Base-by-base conservation (phyloP, 768 basidiomycete species). In the Candolleomyces eurysporus region DNA sequence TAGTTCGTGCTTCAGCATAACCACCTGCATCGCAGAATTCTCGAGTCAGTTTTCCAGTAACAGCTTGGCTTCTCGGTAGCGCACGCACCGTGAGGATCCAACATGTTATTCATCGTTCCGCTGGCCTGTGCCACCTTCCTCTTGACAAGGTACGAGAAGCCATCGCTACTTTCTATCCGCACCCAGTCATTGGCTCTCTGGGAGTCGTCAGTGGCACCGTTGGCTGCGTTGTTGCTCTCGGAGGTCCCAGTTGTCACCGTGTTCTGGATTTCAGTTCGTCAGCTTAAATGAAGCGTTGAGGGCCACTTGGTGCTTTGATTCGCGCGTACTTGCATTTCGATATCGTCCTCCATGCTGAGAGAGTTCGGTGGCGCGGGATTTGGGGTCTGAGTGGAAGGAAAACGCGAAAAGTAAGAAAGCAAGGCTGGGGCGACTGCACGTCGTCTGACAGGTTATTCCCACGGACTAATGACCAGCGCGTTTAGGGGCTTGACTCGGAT, bases 41-140 rank as follows among this genome's bases (percentile, higher is more conserved):
- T 54, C 46, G 11, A 8, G 32, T 42, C 22, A 30, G 17, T 14
- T 32, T 14, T 16, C 10, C 31, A 11, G 16, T 2, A 32, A 49
- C 55, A 52, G 10, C 39, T n/a, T 31, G 50, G 19, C 16, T 31
- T 26, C 26, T 26, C 26, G 26, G 26, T 2, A 14, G 45, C 32
- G 58, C 48, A 72, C 82, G 64, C 51, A 91, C 92, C 85, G 58
- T 85, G 83, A 39, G 83, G 80, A 69, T 88, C 90, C 64, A 96
- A 75, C 85, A 90, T 93, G 69, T 84, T 88, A 66, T 84, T 84
- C 73, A 97, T 85, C 0, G 90, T 94, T 10, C 89, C 92, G 66
- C 94, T 95, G 13, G 82, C 81, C 57, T 85, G 79, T 14, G 91
- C 92, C 16, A 94, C 83, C 62, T 84, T 90, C 42, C 91, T 83